Evolutionary conservation across 306 rosid genomes (phyloP), one percentile per base, ranked within the genome.

Genomic region (Ammopiptanthus mongolicus): DNA sequence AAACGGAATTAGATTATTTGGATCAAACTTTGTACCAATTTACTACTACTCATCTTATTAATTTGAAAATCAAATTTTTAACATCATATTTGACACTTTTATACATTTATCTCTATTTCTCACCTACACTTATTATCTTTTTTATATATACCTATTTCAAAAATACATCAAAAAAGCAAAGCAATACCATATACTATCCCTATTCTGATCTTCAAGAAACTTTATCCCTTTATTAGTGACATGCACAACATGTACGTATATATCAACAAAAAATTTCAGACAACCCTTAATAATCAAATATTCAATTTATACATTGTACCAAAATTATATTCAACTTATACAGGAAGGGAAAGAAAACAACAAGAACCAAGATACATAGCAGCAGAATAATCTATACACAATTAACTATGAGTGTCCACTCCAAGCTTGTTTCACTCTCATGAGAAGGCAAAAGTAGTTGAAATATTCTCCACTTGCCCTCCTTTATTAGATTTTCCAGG

Each of bases 401-500:
- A 46, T 31, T 46, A 58, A 0, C 65, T 8, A 36, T 65, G 14
- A 75, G 5, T 64, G 65, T 52, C 80, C 65, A 75, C 56, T 52
- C 80, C 73, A 75, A 37, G 1, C 55, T 64, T 10, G 6, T 36
- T 63, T 75, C 65, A 62, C 44, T 61, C 46, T 15, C 67, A 4
- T 1, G 13, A 13, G 63, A 21, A 55, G 31, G 70, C 61, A 55
- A 64, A 41, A 14, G 42, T 13, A 44, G 13, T 57, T 44, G 37
- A 63, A 46, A 55, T 17, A 1, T 63, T 21, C 52, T 65, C 58
- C 28, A 70, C 77, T 51, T 52, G 41, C 71, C 29, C 63, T 28
- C 71, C 58, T 55, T 82, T 77, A 81, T 76, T 81, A 25, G 31
- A 57, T 9, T 55, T 67, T 65, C 17, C 42, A 64, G 39, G 69